phyloP scores from a whole-genome alignment of 192 early-diverging fungal genomes.

The Coemansia sp. region DNA sequence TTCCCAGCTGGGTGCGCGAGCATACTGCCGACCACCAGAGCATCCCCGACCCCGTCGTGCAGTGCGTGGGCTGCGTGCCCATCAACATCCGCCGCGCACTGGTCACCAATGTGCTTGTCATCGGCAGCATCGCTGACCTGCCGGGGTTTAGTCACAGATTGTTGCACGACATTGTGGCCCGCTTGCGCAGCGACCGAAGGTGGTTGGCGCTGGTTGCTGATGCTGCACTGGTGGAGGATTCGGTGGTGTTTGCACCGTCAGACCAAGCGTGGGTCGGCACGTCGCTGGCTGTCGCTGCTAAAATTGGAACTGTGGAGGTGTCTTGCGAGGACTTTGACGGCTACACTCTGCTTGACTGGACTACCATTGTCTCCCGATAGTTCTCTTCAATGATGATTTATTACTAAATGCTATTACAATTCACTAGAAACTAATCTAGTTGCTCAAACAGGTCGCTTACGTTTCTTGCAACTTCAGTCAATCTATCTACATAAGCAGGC shows the following conservation, averaged over 20 bases:
- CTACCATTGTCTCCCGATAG: slow-evolving; percentile 4
- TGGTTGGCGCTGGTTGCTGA: slow-evolving; percentile 58
- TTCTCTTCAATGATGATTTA: too few relatives aligned
- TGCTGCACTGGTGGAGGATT: slow-evolving; percentile 58
- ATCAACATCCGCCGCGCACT: slow-evolving; percentile 72
- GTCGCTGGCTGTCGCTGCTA: slow-evolving; percentile 75
- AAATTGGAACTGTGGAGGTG: slow-evolving; percentile 69
- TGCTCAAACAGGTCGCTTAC: too few relatives aligned
- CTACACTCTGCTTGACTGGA: slow-evolving; percentile 65
- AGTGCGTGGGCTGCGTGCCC: slow-evolving; percentile 59
- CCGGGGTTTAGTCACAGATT: slow-evolving; percentile 68
- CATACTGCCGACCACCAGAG: slow-evolving; percentile 63
- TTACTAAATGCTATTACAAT: too few relatives aligned
- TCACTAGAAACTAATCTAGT: too few relatives aligned
- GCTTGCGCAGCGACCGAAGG: slow-evolving; percentile 49
- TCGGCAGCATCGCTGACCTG: slow-evolving; percentile 75
- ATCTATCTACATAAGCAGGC: too few relatives aligned
- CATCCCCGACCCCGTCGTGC: slow-evolving; percentile 58
- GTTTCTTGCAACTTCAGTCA: too few relatives aligned
- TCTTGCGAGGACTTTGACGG: slow-evolving; percentile 66
- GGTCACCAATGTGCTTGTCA: slow-evolving; percentile 64
- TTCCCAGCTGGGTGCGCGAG: slow-evolving; percentile 88
- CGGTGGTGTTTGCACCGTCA: slow-evolving; percentile 59
- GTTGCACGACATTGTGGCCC: slow-evolving; percentile 59
- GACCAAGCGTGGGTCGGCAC: slow-evolving; percentile 79